Percentiles rank a stretch among this genome's conserved stretches.
Evolutionary conservation across 2,329 filamentous ascomycete species (phyloP).

Genomic region (Ophioceras dolichostomum): DNA sequence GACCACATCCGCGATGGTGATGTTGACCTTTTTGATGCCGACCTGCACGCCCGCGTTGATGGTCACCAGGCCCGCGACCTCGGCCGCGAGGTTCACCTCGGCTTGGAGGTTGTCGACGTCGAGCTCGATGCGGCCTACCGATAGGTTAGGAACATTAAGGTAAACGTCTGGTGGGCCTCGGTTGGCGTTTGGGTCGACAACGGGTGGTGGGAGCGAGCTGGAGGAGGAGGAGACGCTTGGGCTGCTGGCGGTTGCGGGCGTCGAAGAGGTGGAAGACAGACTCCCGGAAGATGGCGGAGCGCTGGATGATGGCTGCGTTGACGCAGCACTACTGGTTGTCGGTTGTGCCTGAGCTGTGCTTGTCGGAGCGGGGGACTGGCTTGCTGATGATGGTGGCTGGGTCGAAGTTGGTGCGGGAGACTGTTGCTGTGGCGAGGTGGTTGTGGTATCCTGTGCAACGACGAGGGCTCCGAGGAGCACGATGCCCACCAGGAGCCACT

Average conservation of each 20-base stretch:
- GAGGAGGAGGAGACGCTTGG: no score
- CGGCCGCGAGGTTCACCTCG: constrained; percentile 47
- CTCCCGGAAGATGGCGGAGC: no score
- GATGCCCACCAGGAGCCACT: constrained; percentile 16
- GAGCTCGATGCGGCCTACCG: constrained; percentile 46
- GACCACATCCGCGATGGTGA: constrained; percentile 48
- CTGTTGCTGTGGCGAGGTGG: no score
- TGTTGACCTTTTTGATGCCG: constrained; percentile 38
- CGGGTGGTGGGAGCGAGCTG: no score
- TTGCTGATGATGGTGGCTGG: constrained; percentile 6
- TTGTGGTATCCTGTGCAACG: constrained; percentile 17
- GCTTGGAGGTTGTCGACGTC: constrained; percentile 46
- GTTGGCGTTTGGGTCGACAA: no score
- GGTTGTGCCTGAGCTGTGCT: background rate
- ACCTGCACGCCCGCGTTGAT: constrained; percentile 42
- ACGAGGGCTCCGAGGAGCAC: constrained; percentile 14
- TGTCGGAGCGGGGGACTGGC: background rate
- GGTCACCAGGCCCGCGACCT: constrained; percentile 43
- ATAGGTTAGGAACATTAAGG: constrained; percentile 43
- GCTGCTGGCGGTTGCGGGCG: no score
- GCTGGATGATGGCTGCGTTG: no score
- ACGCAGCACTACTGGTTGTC: no score
- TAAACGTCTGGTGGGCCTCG: constrained; percentile 37
- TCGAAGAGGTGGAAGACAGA: no score
- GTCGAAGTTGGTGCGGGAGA: constrained; percentile 5